These are phyloP conservation scores for Abortiporus biennis DNA, from an alignment of 1,284 basidiomycete species.

Conservation along the genomic window DNA sequence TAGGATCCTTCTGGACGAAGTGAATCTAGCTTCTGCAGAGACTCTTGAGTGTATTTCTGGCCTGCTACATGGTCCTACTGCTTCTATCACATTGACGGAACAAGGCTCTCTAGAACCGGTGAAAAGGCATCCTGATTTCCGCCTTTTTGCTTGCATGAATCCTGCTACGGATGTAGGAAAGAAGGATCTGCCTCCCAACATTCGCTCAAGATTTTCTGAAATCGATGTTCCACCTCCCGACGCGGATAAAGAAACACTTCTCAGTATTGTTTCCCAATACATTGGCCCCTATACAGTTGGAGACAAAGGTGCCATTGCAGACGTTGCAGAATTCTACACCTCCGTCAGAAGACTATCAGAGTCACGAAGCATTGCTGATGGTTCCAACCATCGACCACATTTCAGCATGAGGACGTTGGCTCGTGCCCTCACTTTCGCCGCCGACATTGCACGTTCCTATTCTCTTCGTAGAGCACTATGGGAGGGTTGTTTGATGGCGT, in stretches of 20 bases:
- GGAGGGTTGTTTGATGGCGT: constrained; percentile 97
- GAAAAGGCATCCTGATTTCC: constrained; percentile 90
- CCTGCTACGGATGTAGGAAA: constrained; percentile 99
- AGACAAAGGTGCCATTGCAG: constrained; percentile 85
- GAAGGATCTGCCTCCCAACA: constrained; percentile 89
- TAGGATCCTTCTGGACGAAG: constrained; percentile 94
- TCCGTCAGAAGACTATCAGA: constrained; percentile 80
- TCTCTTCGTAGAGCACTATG: constrained; percentile 85
- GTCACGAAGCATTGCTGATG: constrained; percentile 86
- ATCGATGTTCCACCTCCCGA: constrained; percentile 94
- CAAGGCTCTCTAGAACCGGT: constrained; percentile 90
- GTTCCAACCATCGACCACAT: constrained; percentile 92
- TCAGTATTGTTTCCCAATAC: constrained; percentile 87
- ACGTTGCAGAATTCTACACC: constrained; percentile 89
- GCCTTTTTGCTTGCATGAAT: constrained; percentile 99
- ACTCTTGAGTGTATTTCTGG: constrained; percentile 91
- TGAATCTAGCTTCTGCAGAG: constrained; percentile 93
- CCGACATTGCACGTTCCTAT: constrained; percentile 75
- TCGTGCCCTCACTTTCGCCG: constrained; percentile 88
- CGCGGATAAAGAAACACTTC: constrained; percentile 84
- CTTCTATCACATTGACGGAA: constrained; percentile 92
- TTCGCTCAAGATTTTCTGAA: constrained; percentile 93
- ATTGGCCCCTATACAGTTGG: constrained; percentile 81
- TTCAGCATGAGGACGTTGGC: constrained; percentile 97
- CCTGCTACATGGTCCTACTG: constrained; percentile 78